A percentile compares a stretch with the other conserved stretches of the same genome.
Conservation (phyloP, 768 basidiomycete species). For the Suillus placidus region DNA sequence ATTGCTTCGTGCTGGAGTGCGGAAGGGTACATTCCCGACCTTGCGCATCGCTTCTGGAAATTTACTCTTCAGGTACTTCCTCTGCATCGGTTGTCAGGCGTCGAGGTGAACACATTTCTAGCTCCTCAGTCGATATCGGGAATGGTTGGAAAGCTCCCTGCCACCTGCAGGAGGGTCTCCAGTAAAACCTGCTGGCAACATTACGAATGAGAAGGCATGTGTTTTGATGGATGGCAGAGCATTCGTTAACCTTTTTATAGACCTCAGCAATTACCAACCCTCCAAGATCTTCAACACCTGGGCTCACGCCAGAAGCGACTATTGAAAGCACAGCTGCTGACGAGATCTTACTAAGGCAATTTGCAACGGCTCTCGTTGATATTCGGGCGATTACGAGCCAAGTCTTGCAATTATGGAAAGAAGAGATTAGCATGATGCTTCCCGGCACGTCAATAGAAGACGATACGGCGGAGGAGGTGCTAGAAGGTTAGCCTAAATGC, state of each 20-base stretch:
- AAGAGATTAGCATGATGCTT: conserved; percentile 65
- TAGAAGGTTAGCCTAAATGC: conserved; percentile 50
- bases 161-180: conserved; percentile 43
- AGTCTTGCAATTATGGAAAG: conserved; percentile 62
- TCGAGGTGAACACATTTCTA: conserved; percentile 31
- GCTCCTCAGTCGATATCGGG: conserved; percentile 80
- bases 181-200: conserved; percentile 34
- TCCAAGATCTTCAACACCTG: conserved; percentile 57
- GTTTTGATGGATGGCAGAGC: not conserved
- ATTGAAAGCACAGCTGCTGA: conserved; percentile 62
- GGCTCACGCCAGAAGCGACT: conserved; percentile 47
- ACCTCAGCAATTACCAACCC: not conserved
- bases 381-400: conserved; percentile 58
- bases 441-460: conserved; percentile 44
- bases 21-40: conserved; percentile 81
- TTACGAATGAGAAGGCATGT: conserved; percentile 39
- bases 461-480: conserved; percentile 35
- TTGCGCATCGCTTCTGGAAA: conserved; percentile 88
- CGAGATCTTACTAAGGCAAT: conserved; percentile 66
- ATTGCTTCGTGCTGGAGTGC: conserved; percentile 84
- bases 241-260: not conserved
- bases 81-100: conserved; percentile 3
- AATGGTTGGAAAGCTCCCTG: conserved; percentile 70
- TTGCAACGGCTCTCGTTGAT: conserved; percentile 69
- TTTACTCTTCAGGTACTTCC: conserved; percentile 78